These are phyloP conservation scores for Thozetella sp. DNA, from an alignment of 495 filamentous ascomycete species.

Conservation along the genomic window DNA sequence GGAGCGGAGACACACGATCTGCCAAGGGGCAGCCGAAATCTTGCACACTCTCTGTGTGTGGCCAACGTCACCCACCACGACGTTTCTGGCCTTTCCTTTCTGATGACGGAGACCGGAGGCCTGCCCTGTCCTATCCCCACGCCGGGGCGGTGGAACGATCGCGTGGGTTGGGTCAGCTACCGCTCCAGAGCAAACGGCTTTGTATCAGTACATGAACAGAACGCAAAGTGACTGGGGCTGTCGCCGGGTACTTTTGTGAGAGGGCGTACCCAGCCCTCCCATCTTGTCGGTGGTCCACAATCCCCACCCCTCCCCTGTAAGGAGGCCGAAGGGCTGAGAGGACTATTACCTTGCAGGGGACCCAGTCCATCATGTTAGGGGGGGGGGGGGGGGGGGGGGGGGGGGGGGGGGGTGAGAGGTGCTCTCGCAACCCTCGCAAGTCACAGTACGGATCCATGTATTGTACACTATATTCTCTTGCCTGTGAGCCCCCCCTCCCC, in stretches of 20 bases:
- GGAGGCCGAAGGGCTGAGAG: background rate
- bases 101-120: background rate
- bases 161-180: background rate
- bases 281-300: no score
- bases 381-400: no score
- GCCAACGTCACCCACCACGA: background rate
- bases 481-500: background rate
- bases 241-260: no score
- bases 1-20: no score
- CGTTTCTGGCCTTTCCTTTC: background rate
- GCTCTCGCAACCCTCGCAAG: no score
- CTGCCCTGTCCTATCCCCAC: background rate
- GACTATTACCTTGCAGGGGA: background rate
- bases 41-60: no score
- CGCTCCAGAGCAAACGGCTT: background rate
- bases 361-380: background rate
- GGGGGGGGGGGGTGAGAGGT: no score
- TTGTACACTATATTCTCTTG: no score
- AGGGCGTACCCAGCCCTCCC: no score
- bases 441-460: no score
- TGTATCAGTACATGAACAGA: background rate
- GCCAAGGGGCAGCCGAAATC: no score
- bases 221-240: background rate
- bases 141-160: background rate
- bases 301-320: no score